These are phyloP conservation scores for Plectosphaerella sp. DNA, from an alignment of 2,329 filamentous ascomycete species.

Conservation along the genomic window DNA sequence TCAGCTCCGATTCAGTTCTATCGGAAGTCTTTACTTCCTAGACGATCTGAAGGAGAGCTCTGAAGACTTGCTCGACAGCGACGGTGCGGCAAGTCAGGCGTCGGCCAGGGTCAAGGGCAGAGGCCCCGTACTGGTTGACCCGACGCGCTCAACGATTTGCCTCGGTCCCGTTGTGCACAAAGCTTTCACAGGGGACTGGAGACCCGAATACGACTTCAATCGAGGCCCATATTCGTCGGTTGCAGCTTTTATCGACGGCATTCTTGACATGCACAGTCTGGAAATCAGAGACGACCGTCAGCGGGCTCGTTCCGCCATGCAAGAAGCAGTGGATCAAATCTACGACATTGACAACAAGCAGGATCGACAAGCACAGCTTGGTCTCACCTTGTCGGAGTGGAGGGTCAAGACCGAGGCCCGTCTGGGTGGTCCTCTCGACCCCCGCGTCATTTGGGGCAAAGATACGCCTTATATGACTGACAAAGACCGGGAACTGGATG, in stretches of 20 bases:
- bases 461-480: not conserved
- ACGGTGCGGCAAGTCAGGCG: too few species aligned
- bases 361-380: not conserved
- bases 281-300: not conserved
- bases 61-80: too few species aligned
- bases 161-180: not conserved
- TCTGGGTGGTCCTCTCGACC: not conserved
- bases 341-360: not conserved
- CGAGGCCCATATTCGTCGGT: not conserved
- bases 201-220: not conserved
- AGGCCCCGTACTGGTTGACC: too few species aligned
- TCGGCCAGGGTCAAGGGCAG: too few species aligned
- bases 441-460: not conserved
- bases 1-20: not conserved
- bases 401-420: not conserved
- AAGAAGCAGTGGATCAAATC: not conserved
- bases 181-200: not conserved
- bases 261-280: not conserved
- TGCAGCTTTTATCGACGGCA: not conserved
- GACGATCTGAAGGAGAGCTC: not conserved
- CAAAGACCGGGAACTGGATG: not conserved
- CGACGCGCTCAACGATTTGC: too few species aligned
- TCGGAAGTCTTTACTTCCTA: not conserved
- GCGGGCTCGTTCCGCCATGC: not conserved
- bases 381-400: not conserved